Percentiles rank a stretch among this genome's conserved stretches.
These are phyloP conservation scores for Phytophthora tubulina DNA, from an alignment of 352 stramenopile genomes.

Conservation along the genomic window DNA sequence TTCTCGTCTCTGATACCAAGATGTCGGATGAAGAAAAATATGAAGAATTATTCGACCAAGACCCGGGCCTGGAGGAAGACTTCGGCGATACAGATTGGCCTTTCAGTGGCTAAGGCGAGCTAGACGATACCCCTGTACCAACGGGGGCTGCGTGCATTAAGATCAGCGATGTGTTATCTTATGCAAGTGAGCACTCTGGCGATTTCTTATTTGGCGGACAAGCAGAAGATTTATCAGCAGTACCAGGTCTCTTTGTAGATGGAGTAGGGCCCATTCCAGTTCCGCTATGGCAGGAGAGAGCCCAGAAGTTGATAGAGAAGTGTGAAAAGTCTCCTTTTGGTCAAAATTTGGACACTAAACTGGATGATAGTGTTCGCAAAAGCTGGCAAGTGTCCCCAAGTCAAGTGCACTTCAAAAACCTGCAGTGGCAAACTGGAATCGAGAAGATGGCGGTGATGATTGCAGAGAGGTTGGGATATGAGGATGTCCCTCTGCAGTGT, in stretches of 20 bases:
- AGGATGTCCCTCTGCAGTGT: conserved; percentile 24
- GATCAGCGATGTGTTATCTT: conserved; percentile 28
- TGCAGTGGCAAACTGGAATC: conserved; percentile 5
- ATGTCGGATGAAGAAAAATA: background rate
- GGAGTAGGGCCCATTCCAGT: conserved; percentile 29
- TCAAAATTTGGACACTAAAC: conserved; percentile 29
- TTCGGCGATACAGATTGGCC: background rate
- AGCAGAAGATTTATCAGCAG: conserved; percentile 11
- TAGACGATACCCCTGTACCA: conserved; percentile 2
- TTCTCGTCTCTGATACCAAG: no score
- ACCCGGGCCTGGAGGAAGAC: background rate
- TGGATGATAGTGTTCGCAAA: conserved; percentile 34
- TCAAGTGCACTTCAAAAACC: conserved; percentile 27
- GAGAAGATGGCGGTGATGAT: conserved; percentile 8
- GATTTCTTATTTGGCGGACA: conserved; percentile 26
- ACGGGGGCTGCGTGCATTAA: background rate
- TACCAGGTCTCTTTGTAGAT: conserved; percentile 24
- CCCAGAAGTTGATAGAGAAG: conserved; percentile 18
- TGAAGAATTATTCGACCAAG: background rate
- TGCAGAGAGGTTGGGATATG: conserved; percentile 24
- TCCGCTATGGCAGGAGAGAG: conserved; percentile 14
- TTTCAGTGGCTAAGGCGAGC: conserved; percentile 1
- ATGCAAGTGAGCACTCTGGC: background rate
- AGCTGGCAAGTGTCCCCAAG: conserved; percentile 33
- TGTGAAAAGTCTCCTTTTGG: conserved; percentile 43